Evolutionary conservation across 2,329 filamentous ascomycete genomes (phyloP).

Genomic region (Corinectria fuckeliana): DNA sequence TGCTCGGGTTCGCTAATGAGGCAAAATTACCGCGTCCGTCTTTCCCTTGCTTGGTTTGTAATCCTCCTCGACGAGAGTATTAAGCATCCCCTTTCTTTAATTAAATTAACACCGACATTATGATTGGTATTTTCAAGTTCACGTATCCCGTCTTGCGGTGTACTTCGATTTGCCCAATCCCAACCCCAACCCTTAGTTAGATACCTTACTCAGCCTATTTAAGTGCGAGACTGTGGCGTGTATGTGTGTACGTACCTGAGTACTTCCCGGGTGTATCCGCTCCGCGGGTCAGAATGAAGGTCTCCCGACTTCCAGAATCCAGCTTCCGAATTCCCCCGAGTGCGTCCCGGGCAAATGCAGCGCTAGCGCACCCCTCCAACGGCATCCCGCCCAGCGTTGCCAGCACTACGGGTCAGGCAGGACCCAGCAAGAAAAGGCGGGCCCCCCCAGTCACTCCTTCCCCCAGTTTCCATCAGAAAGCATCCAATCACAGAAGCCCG

Average conservation of each 20-base stretch:
- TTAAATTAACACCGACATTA: background rate
- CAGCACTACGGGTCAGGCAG: conserved; percentile 27
- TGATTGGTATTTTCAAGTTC: background rate
- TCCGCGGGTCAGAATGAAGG: conserved; percentile 30
- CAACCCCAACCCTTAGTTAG: background rate
- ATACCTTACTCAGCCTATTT: background rate
- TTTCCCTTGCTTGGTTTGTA: background rate
- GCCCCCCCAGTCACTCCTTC: conserved; percentile 2
- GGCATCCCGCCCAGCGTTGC: conserved; percentile 29
- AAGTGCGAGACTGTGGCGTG: background rate
- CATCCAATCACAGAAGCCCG: background rate
- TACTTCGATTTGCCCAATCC: background rate
- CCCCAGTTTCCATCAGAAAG: conserved; percentile 4
- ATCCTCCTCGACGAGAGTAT: background rate
- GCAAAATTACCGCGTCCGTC: background rate
- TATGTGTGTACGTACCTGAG: background rate
- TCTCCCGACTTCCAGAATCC: conserved; percentile 35
- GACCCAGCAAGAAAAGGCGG: background rate
- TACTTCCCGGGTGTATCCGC: background rate
- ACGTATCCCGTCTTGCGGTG: background rate
- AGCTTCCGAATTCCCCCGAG: conserved; percentile 37
- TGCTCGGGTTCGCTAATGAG: background rate
- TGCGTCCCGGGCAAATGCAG: conserved; percentile 16
- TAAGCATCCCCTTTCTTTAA: background rate
- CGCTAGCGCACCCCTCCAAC: conserved; percentile 29